Evolutionary conservation across 176 grass and related monocot species (phyloP), one percentile per base, ranked within the genome.

Genomic region (Hyparrhenia diplandra): DNA sequence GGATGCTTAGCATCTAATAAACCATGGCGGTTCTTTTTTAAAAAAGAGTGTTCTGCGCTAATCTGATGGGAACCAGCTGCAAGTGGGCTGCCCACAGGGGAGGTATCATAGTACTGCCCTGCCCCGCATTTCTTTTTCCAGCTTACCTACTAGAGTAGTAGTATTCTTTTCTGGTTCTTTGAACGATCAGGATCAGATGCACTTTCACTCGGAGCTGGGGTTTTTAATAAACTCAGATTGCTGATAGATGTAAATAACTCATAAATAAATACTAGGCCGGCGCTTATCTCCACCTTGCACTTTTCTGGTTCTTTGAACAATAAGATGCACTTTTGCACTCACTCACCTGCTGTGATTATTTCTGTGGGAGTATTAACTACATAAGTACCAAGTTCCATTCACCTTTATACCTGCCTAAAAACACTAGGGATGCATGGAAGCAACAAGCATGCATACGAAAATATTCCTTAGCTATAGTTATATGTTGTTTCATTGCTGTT

Each of bases 31-130:
- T 31, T 47, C 6, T 47, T 64, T 63, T 32, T 32, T n/a, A n/a
- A n/a, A n/a, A n/a, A n/a, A n/a, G n/a, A n/a, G n/a, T n/a, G n/a
- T n/a, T n/a, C n/a, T n/a, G 75, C 16, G 58, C 23, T 77, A 8
- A 64, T 78, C 39, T 78, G 27, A 63, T 79, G 61, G 28, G 76
- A 65, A 4, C 76, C 27, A 78, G 60, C 60, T 32, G 11, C 59
- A 64, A 45, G 37, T 31, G 75, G 55, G 37, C 28, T 27, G 74
- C 28, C 12, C 25, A 8, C 21, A 63, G 39, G 71, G 9, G 37
- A 59, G 1, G 59, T 63, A 77, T 63, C 75, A 45, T 77, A 27
- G 24, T 41, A 78, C 59, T 18, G 0, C 24, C 8, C 16, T 23
- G 9, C n/a, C n/a, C n/a, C n/a, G n/a, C 24, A 58, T 24, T 8